Evolutionary conservation across 2,329 filamentous ascomycete species (phyloP).

Genomic region (Phyllachora maydis): DNA sequence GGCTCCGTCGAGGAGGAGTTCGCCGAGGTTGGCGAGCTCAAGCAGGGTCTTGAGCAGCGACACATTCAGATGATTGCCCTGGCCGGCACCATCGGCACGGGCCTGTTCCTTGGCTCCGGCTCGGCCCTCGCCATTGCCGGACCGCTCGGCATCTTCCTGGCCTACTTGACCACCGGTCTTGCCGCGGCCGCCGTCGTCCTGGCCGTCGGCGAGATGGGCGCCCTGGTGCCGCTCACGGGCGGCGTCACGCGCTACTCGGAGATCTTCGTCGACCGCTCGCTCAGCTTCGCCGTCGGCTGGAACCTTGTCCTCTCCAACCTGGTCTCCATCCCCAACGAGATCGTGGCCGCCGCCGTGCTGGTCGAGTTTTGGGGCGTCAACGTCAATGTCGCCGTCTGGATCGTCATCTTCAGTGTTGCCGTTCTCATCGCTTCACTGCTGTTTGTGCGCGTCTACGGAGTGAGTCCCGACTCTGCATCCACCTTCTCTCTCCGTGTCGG

Average conservation of each 20-base stretch:
- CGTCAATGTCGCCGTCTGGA: slow-evolving; percentile 3
- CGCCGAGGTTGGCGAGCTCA: neutral
- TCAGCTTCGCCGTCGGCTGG: slow-evolving; percentile 12
- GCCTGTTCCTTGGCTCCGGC: slow-evolving; percentile 4
- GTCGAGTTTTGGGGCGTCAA: slow-evolving; percentile 6
- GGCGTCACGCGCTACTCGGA: slow-evolving; percentile 14
- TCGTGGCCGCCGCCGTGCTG: slow-evolving; percentile 11
- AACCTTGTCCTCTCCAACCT: slow-evolving; percentile 13
- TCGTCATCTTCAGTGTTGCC: slow-evolving; percentile 7
- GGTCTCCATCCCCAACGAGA: slow-evolving; percentile 12
- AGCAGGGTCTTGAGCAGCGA: slow-evolving; percentile 16
- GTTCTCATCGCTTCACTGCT: too few relatives aligned
- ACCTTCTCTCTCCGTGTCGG: too few relatives aligned
- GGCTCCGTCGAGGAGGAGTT: too few relatives aligned
- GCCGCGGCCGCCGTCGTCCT: slow-evolving; percentile 12
- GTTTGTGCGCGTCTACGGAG: too few relatives aligned
- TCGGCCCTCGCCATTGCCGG: slow-evolving; percentile 6
- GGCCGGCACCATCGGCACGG: slow-evolving; percentile 25
- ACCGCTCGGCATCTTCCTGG: slow-evolving; percentile 9
- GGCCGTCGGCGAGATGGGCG: slow-evolving; percentile 14
- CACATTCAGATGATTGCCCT: slow-evolving; percentile 30
- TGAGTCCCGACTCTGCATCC: too few relatives aligned
- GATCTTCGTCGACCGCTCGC: slow-evolving; percentile 14
- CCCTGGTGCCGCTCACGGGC: slow-evolving; percentile 15
- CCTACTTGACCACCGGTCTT: slow-evolving; percentile 15